Evolutionary conservation across 2,329 filamentous ascomycete genomes (phyloP).

Genomic region (Domatiomyces globalis): DNA sequence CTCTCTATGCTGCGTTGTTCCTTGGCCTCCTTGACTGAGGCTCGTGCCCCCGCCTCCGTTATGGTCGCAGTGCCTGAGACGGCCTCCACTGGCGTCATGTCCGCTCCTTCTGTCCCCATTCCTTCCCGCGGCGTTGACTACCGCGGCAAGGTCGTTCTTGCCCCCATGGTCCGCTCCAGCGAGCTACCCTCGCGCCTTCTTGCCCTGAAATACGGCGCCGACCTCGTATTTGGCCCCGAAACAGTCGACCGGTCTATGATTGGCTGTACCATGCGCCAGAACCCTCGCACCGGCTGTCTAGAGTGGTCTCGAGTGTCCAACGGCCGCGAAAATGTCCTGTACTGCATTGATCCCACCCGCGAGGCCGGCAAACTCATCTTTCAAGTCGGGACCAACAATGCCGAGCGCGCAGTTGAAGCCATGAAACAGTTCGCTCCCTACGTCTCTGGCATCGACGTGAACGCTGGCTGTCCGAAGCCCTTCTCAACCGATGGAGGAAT

Average conservation of each 20-base stretch:
- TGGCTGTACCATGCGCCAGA: constrained; percentile 64
- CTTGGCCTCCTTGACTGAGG: constrained; percentile 10
- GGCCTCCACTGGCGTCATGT: background rate
- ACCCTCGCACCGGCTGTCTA: constrained; percentile 61
- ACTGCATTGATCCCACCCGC: constrained; percentile 61
- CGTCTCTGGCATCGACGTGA: constrained; percentile 89
- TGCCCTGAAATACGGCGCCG: constrained; percentile 86
- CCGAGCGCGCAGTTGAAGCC: constrained; percentile 68
- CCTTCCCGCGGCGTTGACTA: constrained; percentile 84
- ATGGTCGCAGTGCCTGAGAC: constrained; percentile 4
- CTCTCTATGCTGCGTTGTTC: constrained; percentile 15
- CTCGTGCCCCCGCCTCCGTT: background rate
- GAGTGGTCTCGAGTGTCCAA: constrained; percentile 71
- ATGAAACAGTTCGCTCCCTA: constrained; percentile 72
- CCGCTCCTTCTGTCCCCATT: constrained; percentile 58
- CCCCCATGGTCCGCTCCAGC: constrained; percentile 96
- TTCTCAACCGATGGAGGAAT: constrained; percentile 91
- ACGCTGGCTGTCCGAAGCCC: constrained; percentile 94
- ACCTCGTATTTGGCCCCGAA: constrained; percentile 95
- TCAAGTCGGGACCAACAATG: constrained; percentile 79
- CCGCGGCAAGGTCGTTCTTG: constrained; percentile 81
- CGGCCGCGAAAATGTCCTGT: constrained; percentile 63
- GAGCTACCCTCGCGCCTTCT: constrained; percentile 81
- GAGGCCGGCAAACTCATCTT: constrained; percentile 71
- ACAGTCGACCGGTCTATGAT: constrained; percentile 88